Evolutionary conservation across 495 filamentous ascomycete species (phyloP).

Genomic region (Xylaria intraflava): DNA sequence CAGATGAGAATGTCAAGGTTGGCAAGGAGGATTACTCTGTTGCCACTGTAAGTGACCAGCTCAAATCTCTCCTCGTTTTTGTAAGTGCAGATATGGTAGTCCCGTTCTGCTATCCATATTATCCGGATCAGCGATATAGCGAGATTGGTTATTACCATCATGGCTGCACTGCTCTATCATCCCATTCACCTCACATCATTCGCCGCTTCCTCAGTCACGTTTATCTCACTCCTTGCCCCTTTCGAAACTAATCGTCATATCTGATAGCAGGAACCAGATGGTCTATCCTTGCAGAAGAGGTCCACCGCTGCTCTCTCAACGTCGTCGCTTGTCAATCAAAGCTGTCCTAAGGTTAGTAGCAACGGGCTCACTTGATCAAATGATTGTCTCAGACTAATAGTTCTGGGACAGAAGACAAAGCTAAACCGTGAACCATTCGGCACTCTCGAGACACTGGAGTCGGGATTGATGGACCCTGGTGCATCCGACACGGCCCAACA

Average conservation of each 20-base stretch:
- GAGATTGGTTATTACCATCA: not conserved
- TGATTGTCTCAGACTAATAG: conserved; percentile 22
- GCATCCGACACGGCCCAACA: conserved; percentile 65
- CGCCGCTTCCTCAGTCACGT: not conserved
- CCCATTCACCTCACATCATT: not conserved
- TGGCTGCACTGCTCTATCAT: not conserved
- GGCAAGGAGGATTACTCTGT: conserved; percentile 26
- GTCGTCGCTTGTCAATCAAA: conserved; percentile 46
- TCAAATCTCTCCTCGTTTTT: conserved; percentile 21
- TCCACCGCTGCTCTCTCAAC: conserved; percentile 37
- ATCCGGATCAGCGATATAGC: not conserved
- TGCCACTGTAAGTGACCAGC: conserved; percentile 27
- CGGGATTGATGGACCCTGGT: conserved; percentile 51
- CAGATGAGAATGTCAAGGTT: conserved; percentile 39
- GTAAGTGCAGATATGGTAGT: conserved; percentile 14
- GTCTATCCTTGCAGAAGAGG: conserved; percentile 33
- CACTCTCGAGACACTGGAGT: conserved; percentile 24
- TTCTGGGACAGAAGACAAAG: conserved; percentile 40
- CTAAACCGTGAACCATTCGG: conserved; percentile 35
- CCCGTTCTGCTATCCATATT: not conserved
- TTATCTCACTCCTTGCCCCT: not conserved
- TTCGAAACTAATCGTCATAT: conserved; percentile 6
- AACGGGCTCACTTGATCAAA: not conserved
- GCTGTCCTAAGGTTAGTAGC: conserved; percentile 34
- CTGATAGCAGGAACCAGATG: conserved; percentile 14